phyloP scores from a whole-genome alignment of 192 early-diverging fungal genomes.

The Pilobolus umbonatus region DNA sequence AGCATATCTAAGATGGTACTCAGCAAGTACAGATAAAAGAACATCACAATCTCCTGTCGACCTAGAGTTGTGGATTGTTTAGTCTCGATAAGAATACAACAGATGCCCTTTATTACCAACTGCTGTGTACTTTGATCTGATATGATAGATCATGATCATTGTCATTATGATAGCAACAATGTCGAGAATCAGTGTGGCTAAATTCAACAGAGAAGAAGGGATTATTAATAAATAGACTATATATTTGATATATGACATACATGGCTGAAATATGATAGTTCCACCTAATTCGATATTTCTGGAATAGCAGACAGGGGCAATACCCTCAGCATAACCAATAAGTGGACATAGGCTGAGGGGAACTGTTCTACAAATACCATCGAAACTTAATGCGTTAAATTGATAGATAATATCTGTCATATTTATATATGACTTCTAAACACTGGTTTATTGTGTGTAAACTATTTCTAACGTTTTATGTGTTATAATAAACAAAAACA shows the following conservation, averaged over 20 bases:
- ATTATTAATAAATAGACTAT: not conserved
- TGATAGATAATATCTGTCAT: slow-evolving; percentile 30
- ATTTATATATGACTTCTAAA: not conserved
- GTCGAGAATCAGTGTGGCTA: slow-evolving; percentile 90
- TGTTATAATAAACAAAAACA: slow-evolving; percentile 4
- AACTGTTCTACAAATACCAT: slow-evolving; percentile 82
- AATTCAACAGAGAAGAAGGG: not conserved
- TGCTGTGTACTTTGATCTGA: slow-evolving; percentile 97
- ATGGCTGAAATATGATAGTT: slow-evolving; percentile 88
- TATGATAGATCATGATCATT: slow-evolving; percentile 96
- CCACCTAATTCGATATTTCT: slow-evolving; percentile 87
- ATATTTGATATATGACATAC: slow-evolving; percentile 30
- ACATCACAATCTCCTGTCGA: slow-evolving; percentile 97
- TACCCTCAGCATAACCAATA: slow-evolving; percentile 68
- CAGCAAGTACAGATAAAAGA: slow-evolving; percentile 94
- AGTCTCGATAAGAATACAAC: not conserved
- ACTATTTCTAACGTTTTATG: not conserved
- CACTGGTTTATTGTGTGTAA: not conserved
- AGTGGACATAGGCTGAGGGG: slow-evolving; percentile 88
- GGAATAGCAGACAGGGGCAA: slow-evolving; percentile 91
- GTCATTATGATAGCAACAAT: slow-evolving; percentile 94
- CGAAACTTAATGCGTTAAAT: slow-evolving; percentile 76
- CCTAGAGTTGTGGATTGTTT: slow-evolving; percentile 39
- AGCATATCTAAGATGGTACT: slow-evolving; percentile 85
- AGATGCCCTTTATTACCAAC: slow-evolving; percentile 63